A percentile compares a stretch with the other conserved stretches of the same genome.
phyloP scores from a whole-genome alignment of 225 moss, liverwort and hornwort species.

The Takakia lepidozioides region DNA sequence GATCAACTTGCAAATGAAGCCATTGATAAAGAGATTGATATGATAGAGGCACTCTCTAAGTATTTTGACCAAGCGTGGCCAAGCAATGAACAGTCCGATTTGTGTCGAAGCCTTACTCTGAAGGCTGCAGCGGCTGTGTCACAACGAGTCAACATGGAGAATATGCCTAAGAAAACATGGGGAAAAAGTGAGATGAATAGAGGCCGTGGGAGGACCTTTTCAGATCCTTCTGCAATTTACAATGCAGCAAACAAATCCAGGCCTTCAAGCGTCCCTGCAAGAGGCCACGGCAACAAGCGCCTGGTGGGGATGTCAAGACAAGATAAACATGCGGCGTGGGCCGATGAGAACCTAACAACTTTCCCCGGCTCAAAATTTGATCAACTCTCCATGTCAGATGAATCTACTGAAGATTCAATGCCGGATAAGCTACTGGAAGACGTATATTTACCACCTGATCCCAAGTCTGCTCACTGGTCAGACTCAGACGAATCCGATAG shows the following conservation, averaged over 20 bases:
- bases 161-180: constrained; percentile 1
- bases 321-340: too few species aligned
- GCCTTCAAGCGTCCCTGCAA: too few species aligned
- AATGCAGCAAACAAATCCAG: not conserved
- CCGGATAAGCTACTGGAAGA: not conserved
- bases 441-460: not conserved
- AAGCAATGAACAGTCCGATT: not conserved
- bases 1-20: constrained; percentile 34
- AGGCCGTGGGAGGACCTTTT: constrained; percentile 3
- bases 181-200: constrained; percentile 2
- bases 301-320: too few species aligned
- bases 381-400: constrained; percentile 1
- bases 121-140: constrained; percentile 31
- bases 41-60: constrained; percentile 23
- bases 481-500: too few species aligned
- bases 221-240: not conserved
- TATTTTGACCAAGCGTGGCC: constrained; percentile 27
- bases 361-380: not conserved
- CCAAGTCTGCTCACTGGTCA: too few species aligned
- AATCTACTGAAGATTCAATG: constrained; percentile 4
- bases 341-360: too few species aligned
- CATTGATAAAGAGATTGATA: constrained; percentile 40
- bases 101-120: constrained; percentile 16
- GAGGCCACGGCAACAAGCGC: too few species aligned
- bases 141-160: constrained; percentile 27